These are phyloP conservation scores for Trichopus zeylanicus DNA, from an alignment of 116 monocot species.

Conservation along the genomic window DNA sequence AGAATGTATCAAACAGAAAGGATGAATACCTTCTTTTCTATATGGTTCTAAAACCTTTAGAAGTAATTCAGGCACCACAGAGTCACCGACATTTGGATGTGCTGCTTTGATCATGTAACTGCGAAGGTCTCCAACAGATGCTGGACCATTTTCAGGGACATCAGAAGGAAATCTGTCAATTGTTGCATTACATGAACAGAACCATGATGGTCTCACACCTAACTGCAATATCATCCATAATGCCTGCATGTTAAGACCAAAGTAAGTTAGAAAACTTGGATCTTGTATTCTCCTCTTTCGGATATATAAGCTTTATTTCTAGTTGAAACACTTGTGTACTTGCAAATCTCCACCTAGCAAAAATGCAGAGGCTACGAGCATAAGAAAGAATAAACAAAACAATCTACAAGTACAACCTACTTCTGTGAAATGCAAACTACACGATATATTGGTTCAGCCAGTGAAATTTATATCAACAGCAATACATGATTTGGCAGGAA, in stretches of 20 bases:
- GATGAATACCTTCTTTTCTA: slow-evolving; percentile 57
- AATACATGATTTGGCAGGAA: not conserved
- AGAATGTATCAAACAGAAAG: slow-evolving; percentile 1
- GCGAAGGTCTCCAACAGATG: slow-evolving; percentile 68
- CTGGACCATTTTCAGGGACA: slow-evolving; percentile 32
- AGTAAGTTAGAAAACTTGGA: not conserved
- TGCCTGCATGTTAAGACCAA: slow-evolving; percentile 39
- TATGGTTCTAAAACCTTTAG: slow-evolving; percentile 94
- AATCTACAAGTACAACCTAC: not conserved
- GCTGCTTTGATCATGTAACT: slow-evolving; percentile 73
- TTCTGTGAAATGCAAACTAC: no score
- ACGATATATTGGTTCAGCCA: not conserved
- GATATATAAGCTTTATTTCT: not conserved
- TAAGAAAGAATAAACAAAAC: no score
- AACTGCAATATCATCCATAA: slow-evolving; percentile 88
- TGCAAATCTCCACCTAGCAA: no score
- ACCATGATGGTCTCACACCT: slow-evolving; percentile 92
- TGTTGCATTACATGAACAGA: slow-evolving; percentile 26
- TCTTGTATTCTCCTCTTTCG: not conserved
- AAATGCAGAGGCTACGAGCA: no score
- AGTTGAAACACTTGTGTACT: no score
- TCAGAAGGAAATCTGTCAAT: slow-evolving; percentile 23
- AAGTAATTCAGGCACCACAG: slow-evolving; percentile 92
- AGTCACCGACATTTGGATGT: slow-evolving; percentile 75
- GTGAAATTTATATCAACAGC: not conserved